Evolutionary conservation across 164 flowering plant genomes (phyloP).

Genomic region (Chloranthus sessilifolius): DNA sequence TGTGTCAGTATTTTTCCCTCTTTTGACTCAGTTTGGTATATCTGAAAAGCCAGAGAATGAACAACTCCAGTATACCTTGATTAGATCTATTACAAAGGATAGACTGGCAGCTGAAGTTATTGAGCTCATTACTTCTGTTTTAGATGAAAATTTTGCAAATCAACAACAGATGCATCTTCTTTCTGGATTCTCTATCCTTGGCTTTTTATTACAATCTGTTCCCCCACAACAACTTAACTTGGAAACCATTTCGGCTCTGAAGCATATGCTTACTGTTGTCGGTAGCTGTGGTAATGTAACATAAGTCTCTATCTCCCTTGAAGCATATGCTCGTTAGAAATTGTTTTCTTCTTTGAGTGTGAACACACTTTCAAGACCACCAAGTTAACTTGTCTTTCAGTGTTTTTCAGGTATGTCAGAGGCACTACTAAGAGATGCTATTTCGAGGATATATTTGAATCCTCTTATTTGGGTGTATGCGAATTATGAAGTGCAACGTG

Average conservation of each 20-base stretch:
- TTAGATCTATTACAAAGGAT: constrained; percentile 59
- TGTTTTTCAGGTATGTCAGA: constrained; percentile 61
- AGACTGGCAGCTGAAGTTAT: constrained; percentile 75
- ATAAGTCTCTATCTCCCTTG: no score
- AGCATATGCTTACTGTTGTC: constrained; percentile 66
- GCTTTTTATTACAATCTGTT: constrained; percentile 82
- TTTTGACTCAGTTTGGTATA: constrained; percentile 64
- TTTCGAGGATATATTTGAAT: constrained; percentile 74
- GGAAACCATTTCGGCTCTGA: constrained; percentile 82
- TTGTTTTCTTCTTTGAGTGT: no score
- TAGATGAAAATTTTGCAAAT: constrained; percentile 88
- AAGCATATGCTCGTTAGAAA: no score
- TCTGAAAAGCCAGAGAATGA: constrained; percentile 44
- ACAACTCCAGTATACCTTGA: constrained; percentile 28
- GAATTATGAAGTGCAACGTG: constrained; percentile 79
- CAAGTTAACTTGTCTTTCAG: constrained; percentile 3
- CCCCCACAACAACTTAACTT: constrained; percentile 77
- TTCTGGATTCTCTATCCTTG: constrained; percentile 85
- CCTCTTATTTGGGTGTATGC: constrained; percentile 86
- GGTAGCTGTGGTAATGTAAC: constrained; percentile 60
- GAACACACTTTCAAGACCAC: no score
- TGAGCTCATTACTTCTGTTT: constrained; percentile 80
- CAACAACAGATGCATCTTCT: constrained; percentile 97
- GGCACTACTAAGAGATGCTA: constrained; percentile 73
- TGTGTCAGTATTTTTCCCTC: constrained; percentile 93